A percentile compares a stretch with the other conserved stretches of the same genome.
These are phyloP conservation scores for Diaporthe capsici DNA, from an alignment of 2,329 filamentous ascomycete genomes.

Conservation along the genomic window DNA sequence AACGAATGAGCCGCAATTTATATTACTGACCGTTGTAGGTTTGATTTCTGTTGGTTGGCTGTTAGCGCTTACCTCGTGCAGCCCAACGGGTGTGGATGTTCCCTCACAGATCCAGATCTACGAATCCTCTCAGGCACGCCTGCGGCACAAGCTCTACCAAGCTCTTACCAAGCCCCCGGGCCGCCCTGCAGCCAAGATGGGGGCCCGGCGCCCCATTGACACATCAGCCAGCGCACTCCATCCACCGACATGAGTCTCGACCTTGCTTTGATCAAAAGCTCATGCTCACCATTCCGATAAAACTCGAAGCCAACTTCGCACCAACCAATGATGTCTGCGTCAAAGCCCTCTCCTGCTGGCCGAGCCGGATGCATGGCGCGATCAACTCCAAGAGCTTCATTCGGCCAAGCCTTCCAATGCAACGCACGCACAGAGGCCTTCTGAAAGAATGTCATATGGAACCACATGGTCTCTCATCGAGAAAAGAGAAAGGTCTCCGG, in stretches of 20 bases:
- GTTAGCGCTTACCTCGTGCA: constrained; percentile 21
- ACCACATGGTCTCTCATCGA: background rate
- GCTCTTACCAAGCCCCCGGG: constrained; percentile 4
- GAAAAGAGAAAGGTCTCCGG: no score
- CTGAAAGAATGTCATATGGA: background rate
- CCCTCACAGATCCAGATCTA: background rate
- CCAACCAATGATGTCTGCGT: background rate
- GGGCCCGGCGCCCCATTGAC: background rate
- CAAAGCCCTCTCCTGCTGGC: background rate
- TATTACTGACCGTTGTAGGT: background rate
- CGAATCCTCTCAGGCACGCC: constrained; percentile 10
- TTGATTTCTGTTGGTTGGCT: background rate
- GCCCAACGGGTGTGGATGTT: background rate
- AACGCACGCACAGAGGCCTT: background rate
- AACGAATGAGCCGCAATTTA: background rate
- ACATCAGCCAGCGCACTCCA: background rate
- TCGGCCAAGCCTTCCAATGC: background rate
- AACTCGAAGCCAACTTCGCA: background rate
- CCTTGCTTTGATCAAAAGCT: background rate
- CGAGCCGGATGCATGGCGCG: no score
- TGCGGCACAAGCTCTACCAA: constrained; percentile 22
- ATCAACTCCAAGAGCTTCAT: background rate
- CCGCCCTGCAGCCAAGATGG: constrained; percentile 27
- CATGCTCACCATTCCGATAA: background rate
- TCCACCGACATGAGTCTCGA: background rate